Evolutionary conservation across 345 rosid species (phyloP), one percentile per base, ranked within the genome.

Genomic region (Salix exigua): DNA sequence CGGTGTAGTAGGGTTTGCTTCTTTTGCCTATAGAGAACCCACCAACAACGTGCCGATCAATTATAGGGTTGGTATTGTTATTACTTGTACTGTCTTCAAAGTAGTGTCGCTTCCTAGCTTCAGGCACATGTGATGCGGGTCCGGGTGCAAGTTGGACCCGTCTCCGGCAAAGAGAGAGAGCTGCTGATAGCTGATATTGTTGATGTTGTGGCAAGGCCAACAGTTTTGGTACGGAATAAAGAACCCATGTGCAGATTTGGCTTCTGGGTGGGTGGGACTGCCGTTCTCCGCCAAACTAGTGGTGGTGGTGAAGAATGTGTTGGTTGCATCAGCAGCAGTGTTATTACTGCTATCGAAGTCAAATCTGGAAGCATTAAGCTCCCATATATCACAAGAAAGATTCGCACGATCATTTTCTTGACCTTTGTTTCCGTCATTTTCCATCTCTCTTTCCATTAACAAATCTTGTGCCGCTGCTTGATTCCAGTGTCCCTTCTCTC

Each of bases 101-200:
- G 72, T 86, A 86, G 50, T 88, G 89, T 53, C 89, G 74, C 84
- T 89, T 89, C 0, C 92, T 2, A 89, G 87, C 74, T 82, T 82
- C 77, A 89, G 77, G 79, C 90, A 87, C 86, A 79, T 87, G 0
- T 85, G 83, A 21, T 87, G 89, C 9, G 88, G 89, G 72, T 86
- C 89, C 4, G 87, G 84, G 64, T 76, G 88, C 76, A 75, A 68
- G 68, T 19, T 73, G 31, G 85, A 77, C 68, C 81, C 86, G 19
- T 77, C 81, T 4, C 84, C 84, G 33, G 33, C 68, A 44, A 84
- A 84, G n/a, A 79, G 66, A 26, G 87, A 76, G 38, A 63, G 75
- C n/a, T 64, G 77, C 37, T 38, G 77, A 7, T 75, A 76, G 7
- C 75, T 65, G 70, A 60, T 50, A 23, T 75, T 42, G 48, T 76